phyloP scores from a whole-genome alignment of 352 stramenopile species.

The Phytopythium cucurbitacearum region DNA sequence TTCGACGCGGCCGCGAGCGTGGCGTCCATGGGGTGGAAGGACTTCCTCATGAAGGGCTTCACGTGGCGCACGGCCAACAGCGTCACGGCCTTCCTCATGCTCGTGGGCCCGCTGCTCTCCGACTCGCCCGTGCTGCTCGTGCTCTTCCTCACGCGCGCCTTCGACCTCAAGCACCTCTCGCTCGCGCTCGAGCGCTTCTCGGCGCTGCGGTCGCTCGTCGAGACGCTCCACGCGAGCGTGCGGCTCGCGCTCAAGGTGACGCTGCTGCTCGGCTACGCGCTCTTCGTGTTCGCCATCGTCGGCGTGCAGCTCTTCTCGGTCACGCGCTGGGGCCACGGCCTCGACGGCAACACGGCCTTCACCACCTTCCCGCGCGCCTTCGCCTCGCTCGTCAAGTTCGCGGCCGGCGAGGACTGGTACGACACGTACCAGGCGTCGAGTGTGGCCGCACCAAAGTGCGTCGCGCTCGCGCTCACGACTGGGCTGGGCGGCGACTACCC shows the following conservation, averaged over 20 bases:
- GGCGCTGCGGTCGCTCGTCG: constrained; percentile 66
- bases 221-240: constrained; percentile 65
- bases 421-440: constrained; percentile 71
- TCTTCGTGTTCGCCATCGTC: constrained; percentile 82
- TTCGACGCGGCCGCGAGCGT: constrained; percentile 66
- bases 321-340: constrained; percentile 70
- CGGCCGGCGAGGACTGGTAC: constrained; percentile 81
- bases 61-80: constrained; percentile 76
- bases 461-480: constrained; percentile 12
- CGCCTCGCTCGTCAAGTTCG: constrained; percentile 77
- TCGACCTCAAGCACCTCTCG: constrained; percentile 84
- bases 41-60: constrained; percentile 84
- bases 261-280: constrained; percentile 70
- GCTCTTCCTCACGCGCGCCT: constrained; percentile 70
- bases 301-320: constrained; percentile 80
- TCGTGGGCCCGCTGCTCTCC: constrained; percentile 58
- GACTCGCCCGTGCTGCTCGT: constrained; percentile 62
- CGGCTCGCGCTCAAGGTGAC: constrained; percentile 75
- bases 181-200: constrained; percentile 67
- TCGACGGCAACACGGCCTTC: constrained; percentile 72
- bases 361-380: constrained; percentile 76
- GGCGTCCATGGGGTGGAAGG: constrained; percentile 68
- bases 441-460: constrained; percentile 52
- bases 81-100: constrained; percentile 72
- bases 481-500: constrained; percentile 10